Base-by-base conservation (phyloP, 306 rosid species). In the Sicyos edulis region DNA sequence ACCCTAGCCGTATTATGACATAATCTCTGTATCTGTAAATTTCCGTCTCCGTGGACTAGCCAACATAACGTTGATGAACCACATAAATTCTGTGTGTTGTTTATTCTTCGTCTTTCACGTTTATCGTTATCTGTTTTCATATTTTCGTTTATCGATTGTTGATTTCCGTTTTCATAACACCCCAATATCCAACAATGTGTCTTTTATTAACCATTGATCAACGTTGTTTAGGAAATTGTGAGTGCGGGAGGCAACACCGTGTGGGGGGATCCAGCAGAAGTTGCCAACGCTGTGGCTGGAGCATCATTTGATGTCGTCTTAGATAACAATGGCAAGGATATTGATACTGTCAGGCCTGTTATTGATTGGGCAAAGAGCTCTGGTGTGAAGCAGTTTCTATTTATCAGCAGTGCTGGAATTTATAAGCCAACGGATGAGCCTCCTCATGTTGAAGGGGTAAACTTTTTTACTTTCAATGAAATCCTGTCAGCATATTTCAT, bases 371-470 rank as follows among this genome's bases (percentile, higher is more conserved):
- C 96, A 12, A 93, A 90, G 85, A 83, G 89, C 78, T 80, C 95
- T 50, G 95, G 97, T n/a, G 86, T 76, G 57, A 87, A 93, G 83
- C 98, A 90, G 77, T 90, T 93, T 75, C 72, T 93, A 77, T 93
- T 67, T 87, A 87, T 93, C 73, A 93, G 98, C 74, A 93, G 98
- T 78, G 98, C 96, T 22, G 97, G 97, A 54, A 93, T 93, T 79
- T 93, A 90, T 82, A 93, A 93, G 85, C 56, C 83, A 4, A 86
- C 95, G 8, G 97, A 93, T 22, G 96, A 93, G 80, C 97, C 84
- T 74, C 98, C 98, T 17, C 98, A 93, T 76, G 91, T 93, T 57
- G 98, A 93, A 88, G 96, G 98, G 85, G 98, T 93, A 83, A 54
- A 84, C 21, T 26, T 34, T 59, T 8, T 54, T 26, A 26, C 54